phyloP scores from a whole-genome alignment of 2,329 filamentous ascomycete species.

The Tetracladium maxilliforme region DNA sequence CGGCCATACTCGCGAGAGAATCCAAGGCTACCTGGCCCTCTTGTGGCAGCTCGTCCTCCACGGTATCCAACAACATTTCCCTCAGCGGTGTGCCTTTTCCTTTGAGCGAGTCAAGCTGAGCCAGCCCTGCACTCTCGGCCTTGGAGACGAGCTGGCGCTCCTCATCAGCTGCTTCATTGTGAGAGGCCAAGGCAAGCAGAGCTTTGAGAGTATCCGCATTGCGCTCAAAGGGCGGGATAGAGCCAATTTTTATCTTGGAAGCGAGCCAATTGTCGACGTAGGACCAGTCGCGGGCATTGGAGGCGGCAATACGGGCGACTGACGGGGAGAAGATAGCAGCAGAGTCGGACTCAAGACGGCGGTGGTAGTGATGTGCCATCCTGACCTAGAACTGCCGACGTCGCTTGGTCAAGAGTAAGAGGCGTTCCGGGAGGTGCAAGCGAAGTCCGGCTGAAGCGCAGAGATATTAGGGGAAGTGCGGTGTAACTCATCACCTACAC shows the following conservation, averaged over 20 bases:
- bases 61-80: conserved; percentile 33
- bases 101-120: conserved; percentile 24
- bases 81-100: conserved; percentile 6
- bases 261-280: conserved; percentile 75
- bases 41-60: conserved; percentile 37
- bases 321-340: conserved; percentile 55
- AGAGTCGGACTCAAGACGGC: too few relatives aligned
- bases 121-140: conserved; percentile 44
- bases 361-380: too few relatives aligned
- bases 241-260: conserved; percentile 48
- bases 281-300: conserved; percentile 80
- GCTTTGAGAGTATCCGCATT: conserved; percentile 70
- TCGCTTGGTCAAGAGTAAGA: too few relatives aligned
- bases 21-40: conserved; percentile 42
- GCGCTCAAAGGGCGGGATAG: conserved; percentile 65
- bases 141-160: conserved; percentile 41
- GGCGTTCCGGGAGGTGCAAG: too few relatives aligned
- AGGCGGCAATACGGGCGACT: conserved; percentile 58
- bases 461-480: too few relatives aligned
- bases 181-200: conserved; percentile 56
- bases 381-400: too few relatives aligned
- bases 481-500: too few relatives aligned
- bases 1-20: conserved; percentile 36
- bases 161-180: conserved; percentile 69
- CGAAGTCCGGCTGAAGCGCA: too few relatives aligned